Evolutionary conservation across 1,284 basidiomycete species (phyloP).

Genomic region (Pulveroboletus sp.): DNA sequence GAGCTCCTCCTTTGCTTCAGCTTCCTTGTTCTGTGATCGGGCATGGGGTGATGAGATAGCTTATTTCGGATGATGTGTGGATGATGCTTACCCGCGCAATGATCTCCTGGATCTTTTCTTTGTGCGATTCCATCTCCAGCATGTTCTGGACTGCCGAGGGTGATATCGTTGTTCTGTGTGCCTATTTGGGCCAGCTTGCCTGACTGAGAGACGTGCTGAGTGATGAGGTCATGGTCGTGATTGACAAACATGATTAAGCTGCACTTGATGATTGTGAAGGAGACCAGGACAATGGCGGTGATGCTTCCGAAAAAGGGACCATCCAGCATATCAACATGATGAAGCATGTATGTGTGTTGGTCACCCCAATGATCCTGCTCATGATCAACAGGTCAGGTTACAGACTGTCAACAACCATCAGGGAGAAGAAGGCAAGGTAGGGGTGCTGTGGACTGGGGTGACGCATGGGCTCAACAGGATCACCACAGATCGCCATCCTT

Average conservation of each 20-base stretch:
- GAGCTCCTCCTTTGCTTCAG: constrained; percentile 98
- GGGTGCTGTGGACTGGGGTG: background rate
- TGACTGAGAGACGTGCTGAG: constrained; percentile 50
- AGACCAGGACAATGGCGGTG: constrained; percentile 35
- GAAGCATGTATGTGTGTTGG: constrained; percentile 38
- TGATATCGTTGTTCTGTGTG: constrained; percentile 72
- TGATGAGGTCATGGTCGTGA: constrained; percentile 51
- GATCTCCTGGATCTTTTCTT: constrained; percentile 99
- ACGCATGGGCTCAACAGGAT: background rate
- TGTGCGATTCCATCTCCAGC: constrained; percentile 98
- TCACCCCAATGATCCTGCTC: too few relatives aligned
- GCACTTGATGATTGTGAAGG: constrained; percentile 48
- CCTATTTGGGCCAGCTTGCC: constrained; percentile 70
- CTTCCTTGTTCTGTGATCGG: constrained; percentile 85
- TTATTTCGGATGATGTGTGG: background rate
- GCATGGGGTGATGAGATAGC: background rate
- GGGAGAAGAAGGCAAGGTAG: constrained; percentile 60
- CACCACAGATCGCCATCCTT: constrained; percentile 54
- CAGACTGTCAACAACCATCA: constrained; percentile 79
- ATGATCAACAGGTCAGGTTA: constrained; percentile 47
- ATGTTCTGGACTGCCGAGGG: constrained; percentile 69
- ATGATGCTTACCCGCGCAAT: constrained; percentile 75
- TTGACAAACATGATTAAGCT: constrained; percentile 67
- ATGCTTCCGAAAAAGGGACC: constrained; percentile 19
- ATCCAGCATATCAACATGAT: constrained; percentile 48